Evolutionary conservation across 2,329 filamentous ascomycete species (phyloP), one percentile per base, ranked within the genome.

Genomic region (Sclerotinia trifoliorum): DNA sequence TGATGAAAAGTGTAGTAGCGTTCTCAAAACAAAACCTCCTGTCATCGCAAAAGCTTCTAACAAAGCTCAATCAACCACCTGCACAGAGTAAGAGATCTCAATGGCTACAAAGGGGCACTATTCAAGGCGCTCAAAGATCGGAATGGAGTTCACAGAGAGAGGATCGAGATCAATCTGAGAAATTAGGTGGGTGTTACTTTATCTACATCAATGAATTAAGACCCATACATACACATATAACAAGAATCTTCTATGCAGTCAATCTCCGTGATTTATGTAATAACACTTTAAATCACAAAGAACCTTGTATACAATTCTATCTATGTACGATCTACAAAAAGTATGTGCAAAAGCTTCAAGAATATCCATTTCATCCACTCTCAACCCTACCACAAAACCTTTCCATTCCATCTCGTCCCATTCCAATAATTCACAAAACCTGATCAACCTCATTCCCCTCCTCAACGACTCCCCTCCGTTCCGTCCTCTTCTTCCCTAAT

Each of bases 101-200:
- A 49, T 51, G 7, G 17, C 26, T 48, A 26, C 26, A 42, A 51
- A 6, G 11, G 60, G n/a, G 11, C 15, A 39, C 39, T 39, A 26
- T 26, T 39, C n/a, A 63, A 51, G 60, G 60, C 46, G 60, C 46
- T n/a, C 11, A 39, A 26, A 51, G 46, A 51, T 21, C 39, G 32
- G 46, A 51, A 63, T 1, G 60, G 60, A 63, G 46, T 51, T 51
- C 21, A n/a, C n/a, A n/a, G n/a, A n/a, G n/a, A 56, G 21, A 56
- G 32, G 29, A 15, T 39, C 21, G n/a, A 51, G n/a, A 51, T 63
- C 46, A 51, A 51, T 24, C n/a, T 26, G 17, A 15, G 21, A 26
- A 26, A 15, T 19, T 19, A 26, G 48, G 15, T 39, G 8, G 32
- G 15, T 13, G 15, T 51, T 24, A 24, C 2, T 39, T 26, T 35